Evolutionary conservation across 768 basidiomycete species (phyloP).

Genomic region (Boletus fagicola): DNA sequence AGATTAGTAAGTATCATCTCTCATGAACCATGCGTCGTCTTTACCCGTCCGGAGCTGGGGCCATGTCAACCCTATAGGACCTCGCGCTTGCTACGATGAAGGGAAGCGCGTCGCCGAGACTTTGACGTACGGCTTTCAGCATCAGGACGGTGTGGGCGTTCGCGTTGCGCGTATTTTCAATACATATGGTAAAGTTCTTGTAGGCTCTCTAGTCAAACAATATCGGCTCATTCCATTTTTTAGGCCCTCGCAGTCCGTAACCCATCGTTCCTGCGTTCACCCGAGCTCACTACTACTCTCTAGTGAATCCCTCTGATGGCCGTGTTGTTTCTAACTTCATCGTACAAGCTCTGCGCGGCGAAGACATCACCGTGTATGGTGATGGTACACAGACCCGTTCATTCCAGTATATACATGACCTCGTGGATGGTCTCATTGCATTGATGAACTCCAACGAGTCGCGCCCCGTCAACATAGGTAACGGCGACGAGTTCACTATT

Average conservation of each 20-base stretch:
- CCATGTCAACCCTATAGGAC: conserved; percentile 97
- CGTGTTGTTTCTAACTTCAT: conserved; percentile 99
- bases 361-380: conserved; percentile 97
- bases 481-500: conserved; percentile 94
- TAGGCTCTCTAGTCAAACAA: neutral
- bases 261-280: conserved; percentile 26
- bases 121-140: conserved; percentile 91
- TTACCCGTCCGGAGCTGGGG: conserved; percentile 68
- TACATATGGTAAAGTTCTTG: conserved; percentile 61
- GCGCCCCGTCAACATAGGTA: conserved; percentile 96
- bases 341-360: conserved; percentile 92
- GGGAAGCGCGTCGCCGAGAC: conserved; percentile 99
- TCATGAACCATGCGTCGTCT: conserved; percentile 8
- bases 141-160: conserved; percentile 93
- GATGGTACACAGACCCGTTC: conserved; percentile 93
- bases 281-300: conserved; percentile 24
- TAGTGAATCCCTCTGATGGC: conserved; percentile 95
- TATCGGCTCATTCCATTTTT: neutral
- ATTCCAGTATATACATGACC: conserved; percentile 98
- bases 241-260: conserved; percentile 65
- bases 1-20: conserved; percentile 69
- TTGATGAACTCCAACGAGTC: conserved; percentile 95
- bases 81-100: conserved; percentile 99
- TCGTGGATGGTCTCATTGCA: conserved; percentile 88
- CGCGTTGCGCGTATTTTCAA: conserved; percentile 99